Conservation (phyloP, 2,329 filamentous ascomycete genomes). For the Fulvia fulva region DNA sequence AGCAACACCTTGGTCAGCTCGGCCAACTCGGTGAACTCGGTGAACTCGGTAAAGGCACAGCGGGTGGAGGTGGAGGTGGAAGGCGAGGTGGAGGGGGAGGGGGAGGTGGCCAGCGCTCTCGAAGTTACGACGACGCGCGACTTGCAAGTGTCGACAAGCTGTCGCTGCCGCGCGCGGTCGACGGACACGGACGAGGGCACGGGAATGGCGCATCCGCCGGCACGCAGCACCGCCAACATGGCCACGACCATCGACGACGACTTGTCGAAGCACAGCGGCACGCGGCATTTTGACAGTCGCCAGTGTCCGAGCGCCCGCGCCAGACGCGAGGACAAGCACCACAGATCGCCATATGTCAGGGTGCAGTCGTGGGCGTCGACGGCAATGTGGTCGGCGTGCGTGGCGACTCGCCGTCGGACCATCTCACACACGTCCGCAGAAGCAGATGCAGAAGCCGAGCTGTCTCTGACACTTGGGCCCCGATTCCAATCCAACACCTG, state of each 20-base stretch:
- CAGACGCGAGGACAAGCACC: background rate
- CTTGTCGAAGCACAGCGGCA: slow-evolving; percentile 27
- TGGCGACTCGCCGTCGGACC: background rate
- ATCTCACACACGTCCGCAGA: background rate
- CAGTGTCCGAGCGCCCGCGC: background rate
- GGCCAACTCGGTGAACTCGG: too few species aligned
- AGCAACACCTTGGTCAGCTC: background rate
- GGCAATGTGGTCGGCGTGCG: background rate
- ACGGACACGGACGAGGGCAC: background rate
- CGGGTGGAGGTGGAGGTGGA: background rate
- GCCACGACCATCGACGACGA: slow-evolving; percentile 34
- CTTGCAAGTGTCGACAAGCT: slow-evolving; percentile 24
- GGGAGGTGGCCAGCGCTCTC: background rate
- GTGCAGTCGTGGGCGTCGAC: background rate
- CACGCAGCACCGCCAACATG: slow-evolving; percentile 37
- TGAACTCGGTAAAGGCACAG: background rate
- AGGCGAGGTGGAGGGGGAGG: too few species aligned
- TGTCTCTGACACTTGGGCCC: background rate
- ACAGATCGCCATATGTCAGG: background rate
- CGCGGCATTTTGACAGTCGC: background rate
- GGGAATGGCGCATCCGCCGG: slow-evolving; percentile 18
- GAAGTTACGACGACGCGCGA: slow-evolving; percentile 20
- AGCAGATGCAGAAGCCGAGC: too few species aligned
- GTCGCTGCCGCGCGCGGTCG: background rate
- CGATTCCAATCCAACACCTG: background rate